These are phyloP conservation scores for Fusarium citri DNA, from an alignment of 2,329 filamentous ascomycete genomes.

Conservation along the genomic window DNA sequence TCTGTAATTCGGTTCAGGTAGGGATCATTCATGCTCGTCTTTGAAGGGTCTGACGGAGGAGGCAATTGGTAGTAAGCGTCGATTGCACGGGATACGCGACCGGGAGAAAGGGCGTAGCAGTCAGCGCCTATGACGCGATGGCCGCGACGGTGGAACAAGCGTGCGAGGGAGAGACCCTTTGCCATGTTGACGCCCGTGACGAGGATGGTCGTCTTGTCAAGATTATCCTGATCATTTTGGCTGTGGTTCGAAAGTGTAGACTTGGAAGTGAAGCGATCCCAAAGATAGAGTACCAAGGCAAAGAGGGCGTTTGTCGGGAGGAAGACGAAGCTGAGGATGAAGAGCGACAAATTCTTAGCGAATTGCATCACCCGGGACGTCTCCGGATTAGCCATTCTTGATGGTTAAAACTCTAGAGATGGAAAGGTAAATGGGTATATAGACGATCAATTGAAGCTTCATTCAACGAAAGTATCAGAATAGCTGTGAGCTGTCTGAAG, in stretches of 20 bases:
- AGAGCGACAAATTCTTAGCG: conserved; percentile 28
- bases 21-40: conserved; percentile 47
- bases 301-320: conserved; percentile 7
- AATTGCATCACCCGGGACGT: conserved; percentile 10
- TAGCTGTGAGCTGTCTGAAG: neutral
- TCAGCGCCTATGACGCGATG: conserved; percentile 81
- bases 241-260: neutral
- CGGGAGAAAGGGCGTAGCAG: conserved; percentile 64
- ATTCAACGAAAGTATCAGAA: neutral
- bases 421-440: neutral
- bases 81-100: conserved; percentile 69
- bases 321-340: conserved; percentile 28
- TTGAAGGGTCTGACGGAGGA: conserved; percentile 38
- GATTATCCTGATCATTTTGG: neutral
- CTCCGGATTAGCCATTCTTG: neutral
- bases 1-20: conserved; percentile 69
- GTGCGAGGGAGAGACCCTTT: conserved; percentile 75
- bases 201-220: conserved; percentile 63
- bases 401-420: neutral
- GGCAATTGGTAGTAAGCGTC: conserved; percentile 63
- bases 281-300: conserved; percentile 20
- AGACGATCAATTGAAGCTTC: conserved; percentile 4
- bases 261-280: neutral
- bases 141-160: conserved; percentile 71
- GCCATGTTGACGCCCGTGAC: conserved; percentile 80